phyloP scores from a whole-genome alignment of 495 filamentous ascomycete genomes.

The Aspergillus avenaceus region DNA sequence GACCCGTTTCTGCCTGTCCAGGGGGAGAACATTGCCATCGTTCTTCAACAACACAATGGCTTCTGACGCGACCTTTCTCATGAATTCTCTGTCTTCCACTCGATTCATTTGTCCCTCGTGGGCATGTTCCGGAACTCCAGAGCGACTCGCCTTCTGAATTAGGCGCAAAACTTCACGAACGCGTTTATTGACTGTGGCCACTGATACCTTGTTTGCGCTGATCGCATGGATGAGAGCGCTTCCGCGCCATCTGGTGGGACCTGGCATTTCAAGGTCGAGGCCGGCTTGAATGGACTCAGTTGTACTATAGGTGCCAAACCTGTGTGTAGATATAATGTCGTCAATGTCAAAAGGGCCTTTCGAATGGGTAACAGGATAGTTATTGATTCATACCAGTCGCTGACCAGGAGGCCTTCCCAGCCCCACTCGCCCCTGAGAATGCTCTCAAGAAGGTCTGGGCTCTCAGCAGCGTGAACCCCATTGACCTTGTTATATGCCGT shows the following conservation, averaged over 20 bases:
- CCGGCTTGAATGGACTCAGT: slow-evolving; percentile 58
- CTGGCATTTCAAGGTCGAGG: slow-evolving; percentile 69
- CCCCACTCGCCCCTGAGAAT: slow-evolving; percentile 69
- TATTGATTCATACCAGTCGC: slow-evolving; percentile 57
- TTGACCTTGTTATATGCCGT: slow-evolving; percentile 74
- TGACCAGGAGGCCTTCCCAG: slow-evolving; percentile 65
- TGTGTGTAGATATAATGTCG: background rate
- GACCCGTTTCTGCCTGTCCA: slow-evolving; percentile 53
- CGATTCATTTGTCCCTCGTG: slow-evolving; percentile 56
- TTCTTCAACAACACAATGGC: slow-evolving; percentile 75
- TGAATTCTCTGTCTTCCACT: slow-evolving; percentile 54
- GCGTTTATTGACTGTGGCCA: slow-evolving; percentile 50
- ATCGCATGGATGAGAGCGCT: slow-evolving; percentile 48
- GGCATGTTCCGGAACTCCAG: slow-evolving; percentile 50
- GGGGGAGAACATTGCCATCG: slow-evolving; percentile 54
- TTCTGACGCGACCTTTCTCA: slow-evolving; percentile 58
- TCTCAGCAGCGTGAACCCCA: slow-evolving; percentile 64
- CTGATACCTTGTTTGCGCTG: slow-evolving; percentile 48
- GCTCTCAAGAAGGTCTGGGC: slow-evolving; percentile 49
- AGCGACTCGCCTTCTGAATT: slow-evolving; percentile 52
- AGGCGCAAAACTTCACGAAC: slow-evolving; percentile 54
- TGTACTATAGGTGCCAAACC: slow-evolving; percentile 60
- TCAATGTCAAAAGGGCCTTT: slow-evolving; percentile 9
- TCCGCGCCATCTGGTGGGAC: slow-evolving; percentile 56
- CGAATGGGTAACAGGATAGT: background rate